Evolutionary conservation across 164 flowering plant genomes (phyloP).

Genomic region (Akebia trifoliata): DNA sequence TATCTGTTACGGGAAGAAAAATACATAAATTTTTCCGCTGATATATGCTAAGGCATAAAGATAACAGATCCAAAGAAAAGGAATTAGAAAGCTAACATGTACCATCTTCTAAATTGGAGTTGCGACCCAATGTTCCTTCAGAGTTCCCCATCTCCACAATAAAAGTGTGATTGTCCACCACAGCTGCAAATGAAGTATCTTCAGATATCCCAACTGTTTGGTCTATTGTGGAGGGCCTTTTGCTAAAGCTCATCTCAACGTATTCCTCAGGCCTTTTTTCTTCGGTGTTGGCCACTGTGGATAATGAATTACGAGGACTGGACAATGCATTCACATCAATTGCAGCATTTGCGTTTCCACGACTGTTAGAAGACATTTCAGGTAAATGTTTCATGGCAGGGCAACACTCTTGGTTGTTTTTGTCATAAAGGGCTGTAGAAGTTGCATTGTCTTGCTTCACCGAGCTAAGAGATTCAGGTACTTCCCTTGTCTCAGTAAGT

Average conservation of each 20-base stretch:
- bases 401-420: background rate
- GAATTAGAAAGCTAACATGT: background rate
- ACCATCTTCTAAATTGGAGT: conserved; percentile 4
- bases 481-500: background rate
- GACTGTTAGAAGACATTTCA: conserved; percentile 13
- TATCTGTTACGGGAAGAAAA: no score
- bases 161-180: conserved; percentile 2
- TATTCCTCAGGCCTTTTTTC: conserved; percentile 17
- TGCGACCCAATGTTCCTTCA: conserved; percentile 10
- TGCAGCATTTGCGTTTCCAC: conserved; percentile 4
- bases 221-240: conserved; percentile 40
- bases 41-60: no score
- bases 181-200: background rate
- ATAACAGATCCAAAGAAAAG: no score
- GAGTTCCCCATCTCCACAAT: conserved; percentile 5
- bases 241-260: conserved; percentile 39
- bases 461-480: background rate
- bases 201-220: conserved; percentile 17
- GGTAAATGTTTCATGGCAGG: conserved; percentile 1
- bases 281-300: background rate
- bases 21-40: no score
- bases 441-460: background rate
- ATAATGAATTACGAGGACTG: conserved; percentile 4
- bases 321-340: conserved; percentile 9
- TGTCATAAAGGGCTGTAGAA: background rate